These are phyloP conservation scores for Lyophyllum atratum DNA, from an alignment of 768 basidiomycete genomes.

Conservation along the genomic window DNA sequence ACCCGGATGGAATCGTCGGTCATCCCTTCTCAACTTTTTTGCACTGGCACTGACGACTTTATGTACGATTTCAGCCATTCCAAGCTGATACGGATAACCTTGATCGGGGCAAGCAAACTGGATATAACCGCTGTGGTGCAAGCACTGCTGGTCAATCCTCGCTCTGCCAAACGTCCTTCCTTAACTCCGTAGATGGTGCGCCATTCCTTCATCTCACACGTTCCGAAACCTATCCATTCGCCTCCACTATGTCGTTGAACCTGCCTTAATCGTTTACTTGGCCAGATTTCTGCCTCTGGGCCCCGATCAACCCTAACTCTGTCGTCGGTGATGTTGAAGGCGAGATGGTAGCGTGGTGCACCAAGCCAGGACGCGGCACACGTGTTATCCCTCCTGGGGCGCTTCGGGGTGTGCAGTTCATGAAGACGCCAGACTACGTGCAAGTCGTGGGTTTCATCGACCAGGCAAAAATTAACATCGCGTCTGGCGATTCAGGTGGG, in stretches of 20 bases:
- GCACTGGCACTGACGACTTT: background rate
- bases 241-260: background rate
- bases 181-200: conserved; percentile 53
- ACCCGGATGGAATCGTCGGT: conserved; percentile 17
- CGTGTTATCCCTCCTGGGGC: conserved; percentile 46
- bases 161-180: conserved; percentile 56
- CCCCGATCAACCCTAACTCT: conserved; percentile 4
- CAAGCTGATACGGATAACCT: conserved; percentile 44
- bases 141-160: conserved; percentile 58
- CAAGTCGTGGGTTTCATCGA: conserved; percentile 63
- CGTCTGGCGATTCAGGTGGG: conserved; percentile 45
- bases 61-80: conserved; percentile 43
- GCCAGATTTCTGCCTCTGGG: conserved; percentile 16
- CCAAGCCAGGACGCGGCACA: conserved; percentile 43
- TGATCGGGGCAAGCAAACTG: conserved; percentile 55
- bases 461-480: conserved; percentile 60
- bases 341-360: conserved; percentile 27
- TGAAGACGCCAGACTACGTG: conserved; percentile 61
- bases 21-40: background rate
- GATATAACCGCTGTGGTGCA: conserved; percentile 62
- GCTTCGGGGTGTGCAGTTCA: conserved; percentile 32
- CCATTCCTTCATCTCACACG: background rate
- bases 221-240: background rate
- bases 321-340: conserved; percentile 11
- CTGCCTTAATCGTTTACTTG: background rate